Evolutionary conservation across 2,329 filamentous ascomycete species (phyloP).

Genomic region (Penicillium verrucosum): DNA sequence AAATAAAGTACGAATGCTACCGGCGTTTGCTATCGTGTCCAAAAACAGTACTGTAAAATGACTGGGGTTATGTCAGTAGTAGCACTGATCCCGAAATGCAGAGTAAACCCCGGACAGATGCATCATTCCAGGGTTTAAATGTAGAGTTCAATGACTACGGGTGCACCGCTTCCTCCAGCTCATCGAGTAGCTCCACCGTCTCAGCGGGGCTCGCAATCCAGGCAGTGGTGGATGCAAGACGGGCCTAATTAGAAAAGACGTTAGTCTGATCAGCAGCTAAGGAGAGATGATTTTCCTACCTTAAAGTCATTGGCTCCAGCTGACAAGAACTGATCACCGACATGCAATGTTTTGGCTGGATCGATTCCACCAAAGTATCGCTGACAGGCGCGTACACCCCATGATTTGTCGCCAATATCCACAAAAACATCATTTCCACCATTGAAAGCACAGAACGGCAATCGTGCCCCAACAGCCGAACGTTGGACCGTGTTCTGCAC

Average conservation of each 20-base stretch:
- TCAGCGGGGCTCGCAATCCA: conserved; percentile 94
- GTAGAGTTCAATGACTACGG: neutral
- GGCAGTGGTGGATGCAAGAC: conserved; percentile 86
- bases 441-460: conserved; percentile 98
- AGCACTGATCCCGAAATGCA: neutral
- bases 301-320: conserved; percentile 98
- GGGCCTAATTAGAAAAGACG: conserved; percentile 49
- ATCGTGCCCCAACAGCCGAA: conserved; percentile 61
- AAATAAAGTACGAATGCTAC: neutral
- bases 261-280: neutral
- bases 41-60: neutral
- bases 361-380: conserved; percentile 77
- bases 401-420: conserved; percentile 96
- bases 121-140: neutral
- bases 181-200: conserved; percentile 85
- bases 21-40: neutral
- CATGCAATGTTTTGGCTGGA: conserved; percentile 79
- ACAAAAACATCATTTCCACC: conserved; percentile 97
- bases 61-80: neutral
- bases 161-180: conserved; percentile 47
- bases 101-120: neutral
- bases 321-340: conserved; percentile 93
- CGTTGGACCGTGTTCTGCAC: conserved; percentile 90
- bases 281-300: conserved; percentile 38
- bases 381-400: conserved; percentile 91